These are phyloP conservation scores for Aureobasidium sp. DNA, from an alignment of 2,329 filamentous ascomycete species.

Conservation along the genomic window DNA sequence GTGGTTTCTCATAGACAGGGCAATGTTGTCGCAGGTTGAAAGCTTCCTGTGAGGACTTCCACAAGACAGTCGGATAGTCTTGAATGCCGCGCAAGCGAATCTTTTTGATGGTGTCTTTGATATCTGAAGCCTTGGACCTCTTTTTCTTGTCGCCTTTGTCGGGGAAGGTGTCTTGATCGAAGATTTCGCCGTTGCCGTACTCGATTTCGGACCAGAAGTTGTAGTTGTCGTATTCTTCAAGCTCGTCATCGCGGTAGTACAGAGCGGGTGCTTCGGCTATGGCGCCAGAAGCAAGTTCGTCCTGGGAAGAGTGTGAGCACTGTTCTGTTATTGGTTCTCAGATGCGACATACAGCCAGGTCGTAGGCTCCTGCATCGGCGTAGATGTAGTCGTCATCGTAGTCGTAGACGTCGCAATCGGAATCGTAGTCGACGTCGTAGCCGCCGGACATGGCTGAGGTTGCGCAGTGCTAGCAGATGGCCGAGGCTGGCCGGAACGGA, in stretches of 20 bases:
- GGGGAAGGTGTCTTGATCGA: slow-evolving; percentile 25
- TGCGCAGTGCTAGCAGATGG: not conserved
- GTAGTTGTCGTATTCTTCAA: slow-evolving; percentile 39
- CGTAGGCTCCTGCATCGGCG: slow-evolving; percentile 36
- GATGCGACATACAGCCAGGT: slow-evolving; percentile 27
- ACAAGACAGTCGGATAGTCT: slow-evolving; percentile 8
- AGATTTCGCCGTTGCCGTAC: slow-evolving; percentile 40
- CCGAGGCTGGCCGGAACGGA: not conserved
- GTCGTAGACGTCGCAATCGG: slow-evolving; percentile 34
- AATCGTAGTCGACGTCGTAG: slow-evolving; percentile 19
- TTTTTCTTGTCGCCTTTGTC: slow-evolving; percentile 26
- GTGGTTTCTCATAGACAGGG: slow-evolving; percentile 14
- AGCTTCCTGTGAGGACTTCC: not conserved
- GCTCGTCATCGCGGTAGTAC: slow-evolving; percentile 25
- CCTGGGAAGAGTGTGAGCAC: slow-evolving; percentile 22
- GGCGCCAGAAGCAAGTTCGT: slow-evolving; percentile 42
- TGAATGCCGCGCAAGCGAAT: slow-evolving; percentile 8
- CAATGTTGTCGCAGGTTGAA: slow-evolving; percentile 14
- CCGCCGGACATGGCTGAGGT: not conserved
- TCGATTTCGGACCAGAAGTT: slow-evolving; percentile 43
- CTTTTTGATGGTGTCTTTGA: slow-evolving; percentile 14
- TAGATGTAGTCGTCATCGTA: slow-evolving; percentile 37
- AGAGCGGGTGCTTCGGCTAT: slow-evolving; percentile 36
- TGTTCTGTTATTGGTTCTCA: not conserved
- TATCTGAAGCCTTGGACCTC: slow-evolving; percentile 8